A percentile compares a stretch with the other conserved stretches of the same genome.
phyloP scores from a whole-genome alignment of 2,329 filamentous ascomycete genomes.

The Zymoseptoria passerinii region DNA sequence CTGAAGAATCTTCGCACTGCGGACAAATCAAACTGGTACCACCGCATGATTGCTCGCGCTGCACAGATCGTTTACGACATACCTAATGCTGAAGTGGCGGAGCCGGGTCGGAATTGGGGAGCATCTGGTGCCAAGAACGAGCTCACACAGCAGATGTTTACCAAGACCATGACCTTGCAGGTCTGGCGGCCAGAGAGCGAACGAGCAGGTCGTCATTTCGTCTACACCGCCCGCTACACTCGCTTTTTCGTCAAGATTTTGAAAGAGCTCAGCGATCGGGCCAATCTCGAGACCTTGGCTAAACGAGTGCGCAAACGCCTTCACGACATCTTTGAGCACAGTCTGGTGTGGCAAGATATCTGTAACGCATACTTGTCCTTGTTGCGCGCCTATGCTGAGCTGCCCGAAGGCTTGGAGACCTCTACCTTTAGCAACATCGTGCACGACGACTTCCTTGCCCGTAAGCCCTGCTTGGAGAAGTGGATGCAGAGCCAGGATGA shows the following conservation, averaged over 20 bases:
- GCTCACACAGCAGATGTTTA: constrained; percentile 76
- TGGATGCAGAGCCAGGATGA: constrained; percentile 48
- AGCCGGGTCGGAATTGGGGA: constrained; percentile 28
- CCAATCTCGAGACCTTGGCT: constrained; percentile 68
- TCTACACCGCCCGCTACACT: constrained; percentile 82
- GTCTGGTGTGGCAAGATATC: constrained; percentile 54
- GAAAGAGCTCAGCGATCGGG: constrained; percentile 63
- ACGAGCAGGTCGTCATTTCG: constrained; percentile 74
- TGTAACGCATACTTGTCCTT: constrained; percentile 50
- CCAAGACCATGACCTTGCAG: constrained; percentile 89
- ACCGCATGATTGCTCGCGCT: constrained; percentile 74
- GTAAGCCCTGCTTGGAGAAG: constrained; percentile 51
- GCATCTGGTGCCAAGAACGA: constrained; percentile 63
- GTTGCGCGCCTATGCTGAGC: constrained; percentile 48
- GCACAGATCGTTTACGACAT: constrained; percentile 50
- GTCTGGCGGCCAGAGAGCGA: constrained; percentile 93
- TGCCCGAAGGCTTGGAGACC: constrained; percentile 56
- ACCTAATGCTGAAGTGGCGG: constrained; percentile 1
- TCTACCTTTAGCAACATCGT: constrained; percentile 55
- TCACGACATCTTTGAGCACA: constrained; percentile 61
- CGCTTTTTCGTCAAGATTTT: constrained; percentile 71
- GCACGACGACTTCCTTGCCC: constrained; percentile 55
- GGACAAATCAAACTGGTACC: constrained; percentile 93
- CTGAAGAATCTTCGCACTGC: constrained; percentile 54
- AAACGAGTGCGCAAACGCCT: constrained; percentile 74